Evolutionary conservation across 2,329 filamentous ascomycete species (phyloP), one percentile per base, ranked within the genome.

Genomic region (Xylariaceae sp.): DNA sequence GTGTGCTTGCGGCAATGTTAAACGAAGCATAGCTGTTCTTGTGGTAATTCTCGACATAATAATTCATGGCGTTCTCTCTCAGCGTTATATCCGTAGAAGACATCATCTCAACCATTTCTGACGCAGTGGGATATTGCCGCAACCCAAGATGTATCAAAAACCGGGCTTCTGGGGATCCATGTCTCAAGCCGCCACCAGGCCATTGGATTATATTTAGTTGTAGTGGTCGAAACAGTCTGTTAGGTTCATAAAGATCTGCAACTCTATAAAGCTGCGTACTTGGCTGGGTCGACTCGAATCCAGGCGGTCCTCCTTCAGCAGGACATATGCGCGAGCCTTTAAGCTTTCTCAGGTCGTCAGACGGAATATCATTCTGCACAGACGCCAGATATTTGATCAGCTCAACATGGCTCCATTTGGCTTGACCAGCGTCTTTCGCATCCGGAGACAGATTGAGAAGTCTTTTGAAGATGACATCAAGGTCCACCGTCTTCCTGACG

Each of bases 361-460:
- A 64, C 0, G 93, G 93, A 45, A 98, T 96, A 53, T 98, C 93
- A 39, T 87, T 79, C 45, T 80, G 81, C 19, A 98, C 93, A 8
- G 90, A 95, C 9, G 91, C 81, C 33, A 98, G 77, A 55, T 98
- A 98, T 54, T 89, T 91, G 64, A 98, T 89, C 19, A 98, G 72
- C 60, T 98, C 91, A 46, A 95, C 82, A 60, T 97, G 91, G 43
- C 89, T 96, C 87, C 88, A 95, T 62, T 83, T 82, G 45, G 74
- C 76, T 17, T 69, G 66, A 17, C 70, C 71, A 29, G 65, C 66
- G 19, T 76, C 74, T n/a, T 72, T 69, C 9, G 62, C 63, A 12
- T 74, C 68, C 1, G 69, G 57, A 0, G 80, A 71, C 13, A 76
- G 74, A 38, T 77, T 82, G 51, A 96, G 76, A 33, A 98, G 74